Base-by-base conservation (phyloP, 1,284 basidiomycete genomes). In the Rhizoctonia solani region DNA sequence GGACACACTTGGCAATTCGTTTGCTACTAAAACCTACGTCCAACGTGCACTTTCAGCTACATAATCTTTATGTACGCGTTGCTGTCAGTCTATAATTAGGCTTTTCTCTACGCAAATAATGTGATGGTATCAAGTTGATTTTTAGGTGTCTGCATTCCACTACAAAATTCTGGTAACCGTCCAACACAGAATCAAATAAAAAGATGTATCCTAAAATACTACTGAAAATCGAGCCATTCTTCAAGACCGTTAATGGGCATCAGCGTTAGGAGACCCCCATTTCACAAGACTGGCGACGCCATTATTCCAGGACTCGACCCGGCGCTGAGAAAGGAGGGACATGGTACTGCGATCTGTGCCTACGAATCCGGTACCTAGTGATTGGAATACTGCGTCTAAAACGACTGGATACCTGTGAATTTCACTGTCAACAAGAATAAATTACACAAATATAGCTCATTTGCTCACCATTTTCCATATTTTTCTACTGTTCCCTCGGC, bases 331-430 rank as follows among this genome's bases (percentile, higher is more conserved):
- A n/a, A 90, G 72, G 42, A 83, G 76, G 4, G 85, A 85, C 83
- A 89, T 89, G 3, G 89, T 90, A 44, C 86, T 88, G 49, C 79
- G 75, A 68, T 86, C 82, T 3, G 87, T 90, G 3, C 87, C 89
- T 9, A 90, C 83, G 73, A 90, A 87, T 2, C 87, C 87, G 8
- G 79, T 73, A 14, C 84, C 88, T 30, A 79, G 77, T 0, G 86
- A 87, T 71, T 90, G 87, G 68, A 89, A 84, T 4, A 83, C 84
- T 3, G 87, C 87, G 73, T 90, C 88, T 81, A 55, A 89, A 75
- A 61, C 25, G 16, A 88, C 78, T 4, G 87, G 85, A 73, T 87
- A 85, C 86, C 86, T 86, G 70, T 37, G 21, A 41, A 32, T 11
- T 21, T 14, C 30, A 54, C 32, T 4, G 11, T 34, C 32, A 34